phyloP scores from a whole-genome alignment of 2,329 filamentous ascomycete species.

The Saccharata proteae region DNA sequence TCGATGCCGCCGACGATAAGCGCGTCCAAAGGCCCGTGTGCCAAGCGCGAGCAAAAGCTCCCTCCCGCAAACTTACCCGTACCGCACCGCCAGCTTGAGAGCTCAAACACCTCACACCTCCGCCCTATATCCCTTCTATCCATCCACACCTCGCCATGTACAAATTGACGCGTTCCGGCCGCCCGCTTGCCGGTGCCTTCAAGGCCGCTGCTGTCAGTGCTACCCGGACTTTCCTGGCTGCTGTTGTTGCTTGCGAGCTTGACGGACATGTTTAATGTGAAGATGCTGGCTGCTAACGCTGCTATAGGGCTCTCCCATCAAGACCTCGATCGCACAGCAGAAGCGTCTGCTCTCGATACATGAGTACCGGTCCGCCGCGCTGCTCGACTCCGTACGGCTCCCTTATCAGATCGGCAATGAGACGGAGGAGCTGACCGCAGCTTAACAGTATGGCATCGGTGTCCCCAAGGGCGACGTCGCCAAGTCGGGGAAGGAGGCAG shows the following conservation, averaged over 20 bases:
- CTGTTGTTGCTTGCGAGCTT: slow-evolving; percentile 3
- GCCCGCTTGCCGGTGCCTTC: slow-evolving; percentile 68
- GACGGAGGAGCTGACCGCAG: slow-evolving; percentile 15
- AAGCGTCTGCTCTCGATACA: slow-evolving; percentile 87
- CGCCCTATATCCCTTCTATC: slow-evolving; percentile 15
- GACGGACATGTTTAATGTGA: slow-evolving; percentile 9
- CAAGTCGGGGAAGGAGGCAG: slow-evolving; percentile 71
- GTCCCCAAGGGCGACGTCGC: slow-evolving; percentile 86
- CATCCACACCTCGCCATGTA: slow-evolving; percentile 53
- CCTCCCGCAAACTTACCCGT: slow-evolving; percentile 6
- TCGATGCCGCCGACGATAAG: not conserved
- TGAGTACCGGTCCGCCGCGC: slow-evolving; percentile 92
- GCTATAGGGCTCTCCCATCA: slow-evolving; percentile 43
- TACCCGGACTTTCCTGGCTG: slow-evolving; percentile 2
- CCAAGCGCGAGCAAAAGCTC: slow-evolving; percentile 6
- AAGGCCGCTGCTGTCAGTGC: slow-evolving; percentile 60
- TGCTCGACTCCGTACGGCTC: slow-evolving; percentile 54
- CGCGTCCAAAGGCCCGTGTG: slow-evolving; percentile 1
- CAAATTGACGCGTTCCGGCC: slow-evolving; percentile 65
- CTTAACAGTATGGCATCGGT: slow-evolving; percentile 76
- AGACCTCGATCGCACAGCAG: slow-evolving; percentile 57
- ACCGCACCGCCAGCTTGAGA: not conserved
- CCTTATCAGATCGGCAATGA: slow-evolving; percentile 11
- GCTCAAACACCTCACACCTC: slow-evolving; percentile 14
- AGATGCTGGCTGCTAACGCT: slow-evolving; percentile 15